A percentile compares a stretch with the other conserved stretches of the same genome.
Evolutionary conservation across 1,284 basidiomycete genomes (phyloP).

Genomic region (Heimioporus punctisporus): DNA sequence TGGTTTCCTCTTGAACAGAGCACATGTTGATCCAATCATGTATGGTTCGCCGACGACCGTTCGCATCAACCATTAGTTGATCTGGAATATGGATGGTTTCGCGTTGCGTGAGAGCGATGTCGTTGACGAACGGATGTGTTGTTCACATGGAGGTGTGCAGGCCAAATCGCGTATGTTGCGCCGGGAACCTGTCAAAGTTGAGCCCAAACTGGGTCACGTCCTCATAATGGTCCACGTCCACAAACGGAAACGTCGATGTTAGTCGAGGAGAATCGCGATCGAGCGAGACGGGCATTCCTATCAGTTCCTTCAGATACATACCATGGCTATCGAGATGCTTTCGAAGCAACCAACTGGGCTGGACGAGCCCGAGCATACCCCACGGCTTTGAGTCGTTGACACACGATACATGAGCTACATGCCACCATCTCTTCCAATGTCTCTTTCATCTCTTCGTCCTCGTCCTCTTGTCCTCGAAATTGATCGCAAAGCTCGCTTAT

Average conservation of each 20-base stretch:
- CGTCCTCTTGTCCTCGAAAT: constrained; percentile 67
- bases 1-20: too few species aligned
- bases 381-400: constrained; percentile 81
- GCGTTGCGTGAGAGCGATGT: too few species aligned
- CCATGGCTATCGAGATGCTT: constrained; percentile 76
- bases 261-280: constrained; percentile 48
- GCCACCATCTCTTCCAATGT: constrained; percentile 59
- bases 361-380: constrained; percentile 89
- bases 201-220: constrained; percentile 45
- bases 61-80: too few species aligned
- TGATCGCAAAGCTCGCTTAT: constrained; percentile 83
- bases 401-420: constrained; percentile 98
- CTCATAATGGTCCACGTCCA: constrained; percentile 49
- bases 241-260: constrained; percentile 63
- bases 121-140: too few species aligned
- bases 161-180: constrained; percentile 79
- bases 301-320: constrained; percentile 74
- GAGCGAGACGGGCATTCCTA: constrained; percentile 67
- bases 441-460: constrained; percentile 59
- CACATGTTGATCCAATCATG: too few species aligned
- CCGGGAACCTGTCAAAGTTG: constrained; percentile 78
- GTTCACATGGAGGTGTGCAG: constrained; percentile 91
- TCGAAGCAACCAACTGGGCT: constrained; percentile 88
- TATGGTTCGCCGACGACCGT: too few species aligned
- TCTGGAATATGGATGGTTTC: too few species aligned